Conservation (phyloP, 768 basidiomycete species). For the Galerina marginata region DNA sequence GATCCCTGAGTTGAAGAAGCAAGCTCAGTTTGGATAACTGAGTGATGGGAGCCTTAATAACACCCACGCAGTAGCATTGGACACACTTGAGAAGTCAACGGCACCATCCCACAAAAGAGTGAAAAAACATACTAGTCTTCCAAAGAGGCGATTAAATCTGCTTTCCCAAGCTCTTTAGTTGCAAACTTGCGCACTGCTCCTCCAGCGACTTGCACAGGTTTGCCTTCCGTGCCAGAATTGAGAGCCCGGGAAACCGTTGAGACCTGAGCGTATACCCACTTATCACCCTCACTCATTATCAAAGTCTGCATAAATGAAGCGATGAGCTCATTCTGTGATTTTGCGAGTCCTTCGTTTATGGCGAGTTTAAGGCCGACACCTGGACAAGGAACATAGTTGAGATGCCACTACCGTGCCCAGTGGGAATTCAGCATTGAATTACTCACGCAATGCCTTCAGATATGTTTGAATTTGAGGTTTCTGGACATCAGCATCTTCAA, state of each 20-base stretch:
- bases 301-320: conserved; percentile 94
- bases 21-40: neutral
- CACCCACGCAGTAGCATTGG: conserved; percentile 78
- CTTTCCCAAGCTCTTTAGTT: conserved; percentile 83
- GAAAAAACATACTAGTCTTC: conserved; percentile 81
- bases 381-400: conserved; percentile 22
- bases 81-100: conserved; percentile 55
- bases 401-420: neutral
- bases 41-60: neutral
- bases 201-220: conserved; percentile 79
- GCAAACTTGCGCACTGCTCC: conserved; percentile 85
- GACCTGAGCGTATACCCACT: conserved; percentile 81
- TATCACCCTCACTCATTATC: conserved; percentile 95
- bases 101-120: conserved; percentile 1
- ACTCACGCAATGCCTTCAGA: conserved; percentile 80
- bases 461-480: conserved; percentile 71
- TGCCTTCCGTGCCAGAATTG: conserved; percentile 65
- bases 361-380: conserved; percentile 90
- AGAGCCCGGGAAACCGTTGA: conserved; percentile 73
- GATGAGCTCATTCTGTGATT: conserved; percentile 81
- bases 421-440: neutral
- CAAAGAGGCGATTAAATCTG: conserved; percentile 75
- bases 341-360: conserved; percentile 86
- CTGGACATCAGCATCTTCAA: conserved; percentile 80
- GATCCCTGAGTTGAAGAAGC: conserved; percentile 48